Conservation (phyloP, 257 asterid genomes). For the Scutellaria minor region DNA sequence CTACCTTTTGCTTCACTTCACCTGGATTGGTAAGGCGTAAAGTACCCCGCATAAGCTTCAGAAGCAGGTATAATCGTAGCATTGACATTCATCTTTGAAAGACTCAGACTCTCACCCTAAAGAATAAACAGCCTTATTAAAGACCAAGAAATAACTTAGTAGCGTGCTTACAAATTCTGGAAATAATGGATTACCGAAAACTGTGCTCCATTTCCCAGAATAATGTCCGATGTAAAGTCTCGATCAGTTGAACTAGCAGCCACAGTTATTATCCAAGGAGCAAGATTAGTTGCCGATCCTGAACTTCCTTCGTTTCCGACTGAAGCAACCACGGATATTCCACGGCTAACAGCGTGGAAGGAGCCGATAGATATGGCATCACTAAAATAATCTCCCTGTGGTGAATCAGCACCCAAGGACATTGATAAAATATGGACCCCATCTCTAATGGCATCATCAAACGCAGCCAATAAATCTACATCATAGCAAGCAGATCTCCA, state of each 20-base stretch:
- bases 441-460: constrained; percentile 89
- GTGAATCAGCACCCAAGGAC: constrained; percentile 82
- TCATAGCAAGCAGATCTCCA: constrained; percentile 89
- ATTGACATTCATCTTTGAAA: constrained; percentile 49
- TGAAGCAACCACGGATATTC: constrained; percentile 83
- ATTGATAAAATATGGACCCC: constrained; percentile 83
- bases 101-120: constrained; percentile 87
- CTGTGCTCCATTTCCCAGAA: constrained; percentile 75
- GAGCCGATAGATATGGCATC: constrained; percentile 95
- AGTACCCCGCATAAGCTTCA: constrained; percentile 81
- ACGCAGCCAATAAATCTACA: constrained; percentile 90
- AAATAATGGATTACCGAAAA: constrained; percentile 50
- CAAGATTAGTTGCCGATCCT: constrained; percentile 85
- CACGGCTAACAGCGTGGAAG: constrained; percentile 81
- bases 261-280: constrained; percentile 96
- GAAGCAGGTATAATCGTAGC: constrained; percentile 73
- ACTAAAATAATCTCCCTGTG: constrained; percentile 78
- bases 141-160: constrained; percentile 4
- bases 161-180: neutral
- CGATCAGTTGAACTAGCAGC: constrained; percentile 87
- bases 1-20: constrained; percentile 98
- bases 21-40: constrained; percentile 99
- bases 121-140: constrained; percentile 27
- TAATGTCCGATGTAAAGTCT: constrained; percentile 69
- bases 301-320: constrained; percentile 74